Base-by-base conservation (phyloP, 306 rosid species). In the Trifolium subterraneum region DNA sequence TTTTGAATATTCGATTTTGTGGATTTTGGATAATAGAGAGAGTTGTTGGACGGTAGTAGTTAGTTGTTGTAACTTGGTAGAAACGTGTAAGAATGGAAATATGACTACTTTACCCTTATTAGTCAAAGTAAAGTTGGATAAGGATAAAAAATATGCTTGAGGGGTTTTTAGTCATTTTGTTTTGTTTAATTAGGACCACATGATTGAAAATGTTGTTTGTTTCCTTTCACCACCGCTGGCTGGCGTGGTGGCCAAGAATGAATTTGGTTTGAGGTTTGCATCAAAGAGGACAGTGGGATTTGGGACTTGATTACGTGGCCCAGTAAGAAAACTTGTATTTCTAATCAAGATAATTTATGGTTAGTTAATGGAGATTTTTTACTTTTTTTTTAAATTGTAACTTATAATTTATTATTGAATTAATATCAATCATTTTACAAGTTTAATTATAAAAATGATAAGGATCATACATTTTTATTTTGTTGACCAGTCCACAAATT, bases 131-230 rank as follows among this genome's bases (percentile, higher is more conserved):
- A 23, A 2, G 10, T 38, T 38, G 61, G 68, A 71, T 29, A 58
- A 65, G 72, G 38, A 62, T 52, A 31, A 44, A 62, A 41, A 11
- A 19, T 16, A 33, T 63, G 1, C 16, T 63, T 18, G 44, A 72
- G 72, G 70, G 79, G 25, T 8, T 59, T 81, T 77, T 22, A 16
- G 85, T 81, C 68, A 64, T 71, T 81, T 71, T 13, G 36, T 19
- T 7, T 71, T 10, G 39, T 60, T 7, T 4, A 3, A 60, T 71
- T 7, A 64, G 78, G 76, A 41, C 84, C 81, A 42, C 42, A 50
- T 22, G 25, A 36, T 36, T 36, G 39, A 36, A 8, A 36, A 7
- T 36, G 39, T 2, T 55, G 13, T 55, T 13, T 59, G 64, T 47
- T 64, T 44, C 47, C 72, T 70, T 35, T 47, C 41, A 44, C 13